Conservation (phyloP, 2,329 filamentous ascomycete genomes). For the Fonsecaea multimorphosa region DNA sequence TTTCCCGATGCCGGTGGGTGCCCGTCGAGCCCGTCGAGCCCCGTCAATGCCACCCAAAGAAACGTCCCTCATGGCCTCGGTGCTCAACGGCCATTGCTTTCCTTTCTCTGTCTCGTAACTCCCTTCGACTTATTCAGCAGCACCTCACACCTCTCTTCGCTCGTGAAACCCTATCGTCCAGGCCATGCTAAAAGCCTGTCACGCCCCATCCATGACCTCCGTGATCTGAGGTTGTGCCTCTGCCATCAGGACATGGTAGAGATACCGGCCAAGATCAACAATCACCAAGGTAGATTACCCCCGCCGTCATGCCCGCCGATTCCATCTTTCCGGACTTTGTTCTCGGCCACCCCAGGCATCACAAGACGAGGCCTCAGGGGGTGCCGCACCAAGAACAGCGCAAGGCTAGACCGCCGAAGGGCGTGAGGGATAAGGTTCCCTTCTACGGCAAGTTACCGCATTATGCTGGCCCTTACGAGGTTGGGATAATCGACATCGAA, state of each 20-base stretch:
- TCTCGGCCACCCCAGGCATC: conserved; percentile 31
- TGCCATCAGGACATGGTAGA: too few species aligned
- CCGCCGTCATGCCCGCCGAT: conserved; percentile 8
- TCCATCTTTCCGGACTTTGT: conserved; percentile 36
- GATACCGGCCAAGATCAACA: background rate
- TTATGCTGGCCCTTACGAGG: conserved; percentile 60
- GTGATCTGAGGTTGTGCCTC: too few species aligned
- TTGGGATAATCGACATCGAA: conserved; percentile 63
- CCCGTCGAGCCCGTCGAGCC: too few species aligned
- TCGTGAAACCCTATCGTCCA: background rate
- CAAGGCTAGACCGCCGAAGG: conserved; percentile 53
- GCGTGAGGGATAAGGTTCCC: conserved; percentile 57
- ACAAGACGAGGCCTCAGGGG: conserved; percentile 21
- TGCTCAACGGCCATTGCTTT: too few species aligned
- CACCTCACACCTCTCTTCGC: background rate
- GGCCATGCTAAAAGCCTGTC: background rate
- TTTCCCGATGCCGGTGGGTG: background rate
- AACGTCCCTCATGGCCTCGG: background rate
- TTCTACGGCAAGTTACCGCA: conserved; percentile 54
- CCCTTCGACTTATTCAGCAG: background rate
- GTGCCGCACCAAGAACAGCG: conserved; percentile 41
- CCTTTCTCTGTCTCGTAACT: background rate
- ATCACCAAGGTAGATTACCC: background rate
- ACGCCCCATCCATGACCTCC: background rate
- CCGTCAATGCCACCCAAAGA: too few species aligned